Base-by-base conservation (phyloP, 257 asterid species). In the Solanum commersonii region DNA sequence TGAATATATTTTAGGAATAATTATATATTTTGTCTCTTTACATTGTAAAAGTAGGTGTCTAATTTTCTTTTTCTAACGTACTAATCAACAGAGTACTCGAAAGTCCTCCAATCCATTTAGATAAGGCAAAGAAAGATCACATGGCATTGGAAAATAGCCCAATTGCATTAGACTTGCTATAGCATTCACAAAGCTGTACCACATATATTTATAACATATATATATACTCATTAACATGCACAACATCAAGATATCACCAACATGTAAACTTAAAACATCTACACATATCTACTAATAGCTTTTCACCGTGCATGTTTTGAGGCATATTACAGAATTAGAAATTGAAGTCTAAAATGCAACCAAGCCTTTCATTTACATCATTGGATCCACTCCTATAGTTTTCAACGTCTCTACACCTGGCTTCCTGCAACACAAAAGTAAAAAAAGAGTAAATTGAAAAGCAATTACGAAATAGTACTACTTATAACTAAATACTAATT, bases 301-400 rank as follows among this genome's bases (percentile, higher is more conserved):
- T 38, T 38, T 38, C 44, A 35, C 29, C 49, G 42, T 37, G 40
- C 42, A 13, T n/a, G 1, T 77, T 40, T 15, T 33, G 11, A 77
- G 52, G 5, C 56, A 6, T n/a, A 15, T 42, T 25, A 79, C 25
- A 8, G 2, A 42, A 78, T 12, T 40, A 77, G 11, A 78, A 11
- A n/a, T 7, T 25, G 15, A 15, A 42, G 16, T 15, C 85, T 13
- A 42, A 14, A 8, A 8, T 27, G 11, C 67, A 14, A 68, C 3
- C 29, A 13, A 23, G 56, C 84, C 38, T 27, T 15, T 46, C 9
- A 79, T 79, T 8, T 77, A 72, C 29, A 84, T 63, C 85, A 76
- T 84, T 15, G 94, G 93, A 42, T 94, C 95, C 33, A 92, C 93
- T 27, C 97, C 97, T 25, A 92, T 81, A 74, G 93, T 93, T 83